Conservation (phyloP, 2,329 filamentous ascomycete species). For the Stemphylium beticola region DNA sequence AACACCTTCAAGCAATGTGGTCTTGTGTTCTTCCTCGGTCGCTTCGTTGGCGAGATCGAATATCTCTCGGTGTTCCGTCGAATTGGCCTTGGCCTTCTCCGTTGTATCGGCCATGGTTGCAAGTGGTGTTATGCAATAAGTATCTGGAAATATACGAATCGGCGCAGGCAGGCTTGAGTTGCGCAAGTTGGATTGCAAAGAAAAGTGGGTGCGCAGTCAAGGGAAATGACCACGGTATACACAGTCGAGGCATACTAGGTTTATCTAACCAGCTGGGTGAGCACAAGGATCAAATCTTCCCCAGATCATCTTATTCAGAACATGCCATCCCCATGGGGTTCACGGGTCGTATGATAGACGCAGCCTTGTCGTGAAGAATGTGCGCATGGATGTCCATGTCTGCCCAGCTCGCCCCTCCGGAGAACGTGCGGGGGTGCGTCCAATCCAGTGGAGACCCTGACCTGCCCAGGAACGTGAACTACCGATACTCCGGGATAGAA, state of each 20-base stretch:
- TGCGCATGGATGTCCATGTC: background rate
- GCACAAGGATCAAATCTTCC: slow-evolving; percentile 1
- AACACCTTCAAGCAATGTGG: slow-evolving; percentile 70
- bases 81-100: slow-evolving; percentile 4
- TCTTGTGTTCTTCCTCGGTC: slow-evolving; percentile 22
- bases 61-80: slow-evolving; percentile 10
- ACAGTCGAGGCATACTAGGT: background rate
- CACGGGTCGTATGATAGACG: background rate
- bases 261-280: background rate
- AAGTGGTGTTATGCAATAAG: background rate
- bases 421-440: background rate
- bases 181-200: too few species aligned
- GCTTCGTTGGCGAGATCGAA: slow-evolving; percentile 16
- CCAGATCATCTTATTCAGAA: slow-evolving; percentile 1
- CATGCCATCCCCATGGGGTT: slow-evolving; percentile 1
- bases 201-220: background rate
- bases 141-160: too few species aligned
- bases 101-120: slow-evolving; percentile 1
- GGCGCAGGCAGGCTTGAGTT: too few species aligned
- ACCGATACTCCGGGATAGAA: background rate
- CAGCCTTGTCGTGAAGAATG: background rate
- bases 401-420: background rate
- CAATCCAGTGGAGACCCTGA: background rate
- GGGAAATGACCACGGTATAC: background rate
- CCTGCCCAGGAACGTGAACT: background rate